Conservation (phyloP, 2,329 filamentous ascomycete species). For the Penicillium sp. region DNA sequence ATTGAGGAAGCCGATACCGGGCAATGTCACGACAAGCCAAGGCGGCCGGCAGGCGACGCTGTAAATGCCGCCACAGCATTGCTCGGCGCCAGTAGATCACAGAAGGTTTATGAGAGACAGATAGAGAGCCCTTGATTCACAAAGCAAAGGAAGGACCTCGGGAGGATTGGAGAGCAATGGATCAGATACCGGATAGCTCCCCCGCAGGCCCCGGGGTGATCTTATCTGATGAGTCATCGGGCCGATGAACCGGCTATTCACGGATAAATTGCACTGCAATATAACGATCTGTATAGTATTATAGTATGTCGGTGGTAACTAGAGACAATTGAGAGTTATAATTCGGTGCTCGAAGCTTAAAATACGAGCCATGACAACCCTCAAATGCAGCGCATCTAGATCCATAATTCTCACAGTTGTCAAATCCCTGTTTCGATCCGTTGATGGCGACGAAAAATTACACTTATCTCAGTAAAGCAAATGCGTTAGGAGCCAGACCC, state of each 20-base stretch:
- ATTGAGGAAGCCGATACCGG: conserved; percentile 18
- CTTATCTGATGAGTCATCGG: conserved; percentile 22
- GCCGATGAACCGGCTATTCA: background rate
- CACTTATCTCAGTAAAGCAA: conserved; percentile 34
- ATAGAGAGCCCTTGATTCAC: background rate
- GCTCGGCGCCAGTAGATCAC: conserved; percentile 12
- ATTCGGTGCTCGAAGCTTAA: background rate
- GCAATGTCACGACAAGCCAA: conserved; percentile 16
- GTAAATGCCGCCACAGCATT: conserved; percentile 29
- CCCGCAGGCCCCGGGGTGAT: conserved; percentile 14
- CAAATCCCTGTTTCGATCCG: conserved; percentile 11
- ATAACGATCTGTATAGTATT: background rate
- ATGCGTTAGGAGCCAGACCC: conserved; percentile 17
- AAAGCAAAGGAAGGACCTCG: background rate
- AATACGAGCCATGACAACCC: background rate
- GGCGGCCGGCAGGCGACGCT: conserved; percentile 20
- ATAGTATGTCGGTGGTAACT: background rate
- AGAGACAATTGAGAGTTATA: background rate
- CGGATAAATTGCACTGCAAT: background rate
- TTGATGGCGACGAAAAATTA: conserved; percentile 18
- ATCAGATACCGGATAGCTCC: conserved; percentile 23
- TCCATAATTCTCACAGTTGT: background rate
- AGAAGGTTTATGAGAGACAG: background rate
- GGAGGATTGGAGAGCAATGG: conserved; percentile 2
- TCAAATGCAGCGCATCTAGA: background rate